Conservation (phyloP, 2,329 filamentous ascomycete species). For the Colletotrichum gloeosporioides region DNA sequence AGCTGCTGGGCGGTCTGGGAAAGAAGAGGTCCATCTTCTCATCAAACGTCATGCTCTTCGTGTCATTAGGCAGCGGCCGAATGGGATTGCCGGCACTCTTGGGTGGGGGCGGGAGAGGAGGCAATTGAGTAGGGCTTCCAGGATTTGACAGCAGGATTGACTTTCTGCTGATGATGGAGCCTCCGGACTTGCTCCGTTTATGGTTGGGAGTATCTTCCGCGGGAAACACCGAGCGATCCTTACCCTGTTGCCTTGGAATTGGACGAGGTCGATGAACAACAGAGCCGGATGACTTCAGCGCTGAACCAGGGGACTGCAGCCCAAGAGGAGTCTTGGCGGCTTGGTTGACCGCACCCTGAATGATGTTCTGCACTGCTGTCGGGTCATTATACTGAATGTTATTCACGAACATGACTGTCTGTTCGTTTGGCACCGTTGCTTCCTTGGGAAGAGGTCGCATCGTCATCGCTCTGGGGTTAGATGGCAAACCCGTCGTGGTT, state of each 20-base stretch:
- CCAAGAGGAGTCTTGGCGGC: slow-evolving; percentile 24
- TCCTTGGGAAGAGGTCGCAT: slow-evolving; percentile 34
- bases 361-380: slow-evolving; percentile 51
- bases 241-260: slow-evolving; percentile 53
- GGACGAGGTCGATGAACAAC: slow-evolving; percentile 62
- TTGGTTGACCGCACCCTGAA: slow-evolving; percentile 46
- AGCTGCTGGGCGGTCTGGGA: slow-evolving; percentile 33
- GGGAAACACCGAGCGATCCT: slow-evolving; percentile 53
- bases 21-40: slow-evolving; percentile 62
- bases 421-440: slow-evolving; percentile 33
- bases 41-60: slow-evolving; percentile 63
- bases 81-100: slow-evolving; percentile 42
- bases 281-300: slow-evolving; percentile 36
- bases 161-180: slow-evolving; percentile 49
- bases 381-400: slow-evolving; percentile 62
- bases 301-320: not conserved
- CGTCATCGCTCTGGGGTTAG: slow-evolving; percentile 48
- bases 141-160: slow-evolving; percentile 49
- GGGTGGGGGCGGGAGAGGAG: slow-evolving; percentile 55
- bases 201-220: slow-evolving; percentile 48
- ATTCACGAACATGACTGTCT: slow-evolving; percentile 62
- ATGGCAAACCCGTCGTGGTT: slow-evolving; percentile 49
- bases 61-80: slow-evolving; percentile 55
- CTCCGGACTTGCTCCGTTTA: slow-evolving; percentile 54
- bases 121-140: slow-evolving; percentile 54